Conservation (phyloP, 2,329 filamentous ascomycete species). For the Juglanconis sp. region DNA sequence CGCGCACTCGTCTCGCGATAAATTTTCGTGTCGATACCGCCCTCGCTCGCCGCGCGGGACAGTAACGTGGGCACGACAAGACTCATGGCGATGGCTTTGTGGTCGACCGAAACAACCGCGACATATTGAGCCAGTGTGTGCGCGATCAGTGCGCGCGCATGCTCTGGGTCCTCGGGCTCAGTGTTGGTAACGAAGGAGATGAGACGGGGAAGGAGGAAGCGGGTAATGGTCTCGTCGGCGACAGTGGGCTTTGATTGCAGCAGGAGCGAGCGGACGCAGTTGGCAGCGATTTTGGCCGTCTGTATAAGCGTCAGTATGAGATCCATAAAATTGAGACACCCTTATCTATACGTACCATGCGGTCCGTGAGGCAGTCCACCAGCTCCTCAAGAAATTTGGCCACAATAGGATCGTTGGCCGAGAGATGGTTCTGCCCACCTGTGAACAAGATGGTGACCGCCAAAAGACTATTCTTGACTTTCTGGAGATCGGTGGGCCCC, state of each 20-base stretch:
- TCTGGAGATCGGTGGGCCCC: conserved; percentile 70
- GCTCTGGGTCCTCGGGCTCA: conserved; percentile 74
- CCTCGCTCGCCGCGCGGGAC: conserved; percentile 64
- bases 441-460: conserved; percentile 88
- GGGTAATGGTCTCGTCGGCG: conserved; percentile 70
- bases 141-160: conserved; percentile 66
- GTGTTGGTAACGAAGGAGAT: conserved; percentile 70
- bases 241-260: conserved; percentile 59
- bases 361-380: conserved; percentile 76
- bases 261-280: conserved; percentile 82
- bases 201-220: conserved; percentile 71
- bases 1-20: conserved; percentile 73
- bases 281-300: conserved; percentile 85
- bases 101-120: conserved; percentile 41
- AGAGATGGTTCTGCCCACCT: conserved; percentile 69
- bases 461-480: conserved; percentile 89
- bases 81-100: conserved; percentile 62
- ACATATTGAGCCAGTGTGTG: conserved; percentile 76
- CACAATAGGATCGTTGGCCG: conserved; percentile 72
- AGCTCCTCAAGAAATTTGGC: conserved; percentile 74
- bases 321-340: background rate
- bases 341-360: conserved; percentile 52
- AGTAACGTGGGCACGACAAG: conserved; percentile 77
- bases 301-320: conserved; percentile 27
- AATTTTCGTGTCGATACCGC: conserved; percentile 41